Evolutionary conservation across 306 rosid genomes (phyloP).

Genomic region (Prunus campanulata): DNA sequence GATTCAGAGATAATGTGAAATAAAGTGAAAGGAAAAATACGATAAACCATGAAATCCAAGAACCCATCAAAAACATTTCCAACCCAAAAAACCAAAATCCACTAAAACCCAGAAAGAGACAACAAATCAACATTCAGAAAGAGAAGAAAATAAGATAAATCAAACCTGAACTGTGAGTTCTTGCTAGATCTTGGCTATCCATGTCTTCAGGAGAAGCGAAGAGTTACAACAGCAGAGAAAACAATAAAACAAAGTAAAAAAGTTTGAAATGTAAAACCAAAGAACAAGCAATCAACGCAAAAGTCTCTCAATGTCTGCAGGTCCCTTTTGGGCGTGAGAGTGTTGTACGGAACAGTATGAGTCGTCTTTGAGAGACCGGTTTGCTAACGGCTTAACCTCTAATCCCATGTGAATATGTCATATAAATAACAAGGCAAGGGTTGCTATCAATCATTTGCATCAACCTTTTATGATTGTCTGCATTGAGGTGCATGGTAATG

Average conservation of each 20-base stretch:
- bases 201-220: background rate
- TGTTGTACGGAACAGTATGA: background rate
- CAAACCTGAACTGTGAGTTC: conserved; percentile 17
- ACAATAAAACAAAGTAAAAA: background rate
- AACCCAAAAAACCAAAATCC: conserved; percentile 13
- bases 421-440: background rate
- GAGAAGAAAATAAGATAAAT: background rate
- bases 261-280: background rate
- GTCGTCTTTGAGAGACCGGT: background rate
- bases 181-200: conserved; percentile 32
- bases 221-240: background rate
- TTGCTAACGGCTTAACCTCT: background rate
- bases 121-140: background rate
- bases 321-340: background rate
- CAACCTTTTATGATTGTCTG: background rate
- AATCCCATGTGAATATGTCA: background rate
- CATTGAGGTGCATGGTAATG: background rate
- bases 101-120: background rate
- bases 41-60: background rate
- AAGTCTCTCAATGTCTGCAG: conserved; percentile 15
- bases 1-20: background rate
- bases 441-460: background rate
- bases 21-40: background rate
- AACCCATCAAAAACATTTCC: conserved; percentile 17
- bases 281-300: background rate